Evolutionary conservation across 495 filamentous ascomycete genomes (phyloP).

Genomic region (Talaromyces stipitatus): DNA sequence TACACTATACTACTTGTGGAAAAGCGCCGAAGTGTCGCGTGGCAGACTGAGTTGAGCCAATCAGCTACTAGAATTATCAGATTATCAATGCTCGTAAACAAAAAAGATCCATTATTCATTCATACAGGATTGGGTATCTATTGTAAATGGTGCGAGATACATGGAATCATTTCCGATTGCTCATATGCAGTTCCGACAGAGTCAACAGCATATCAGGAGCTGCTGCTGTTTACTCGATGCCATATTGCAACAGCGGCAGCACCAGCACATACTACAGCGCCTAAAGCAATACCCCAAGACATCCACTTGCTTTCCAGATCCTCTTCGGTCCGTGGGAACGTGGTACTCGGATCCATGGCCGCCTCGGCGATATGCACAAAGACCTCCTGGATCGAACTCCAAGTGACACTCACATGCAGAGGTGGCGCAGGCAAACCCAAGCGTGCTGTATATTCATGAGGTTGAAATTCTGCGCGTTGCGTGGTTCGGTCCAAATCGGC

Average conservation of each 20-base stretch:
- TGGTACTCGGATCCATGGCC: conserved; percentile 78
- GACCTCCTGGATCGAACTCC: conserved; percentile 82
- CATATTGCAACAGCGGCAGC: conserved; percentile 76
- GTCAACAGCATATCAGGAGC: conserved; percentile 2
- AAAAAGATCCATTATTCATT: not conserved
- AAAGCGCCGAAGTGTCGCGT: not conserved
- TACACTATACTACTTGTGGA: not conserved
- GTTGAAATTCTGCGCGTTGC: conserved; percentile 83
- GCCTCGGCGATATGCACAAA: conserved; percentile 88
- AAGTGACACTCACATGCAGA: conserved; percentile 87
- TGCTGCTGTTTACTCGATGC: conserved; percentile 42
- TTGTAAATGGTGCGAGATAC: not conserved
- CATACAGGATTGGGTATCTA: not conserved
- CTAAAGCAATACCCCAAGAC: conserved; percentile 76
- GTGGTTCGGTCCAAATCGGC: conserved; percentile 92
- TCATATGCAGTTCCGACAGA: too few relatives aligned
- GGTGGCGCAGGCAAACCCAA: conserved; percentile 71
- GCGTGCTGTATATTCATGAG: conserved; percentile 79
- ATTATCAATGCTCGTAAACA: too few relatives aligned
- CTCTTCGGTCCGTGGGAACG: conserved; percentile 78
- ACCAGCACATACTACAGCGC: conserved; percentile 70
- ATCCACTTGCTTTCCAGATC: conserved; percentile 75
- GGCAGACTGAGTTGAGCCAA: not conserved
- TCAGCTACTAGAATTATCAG: not conserved
- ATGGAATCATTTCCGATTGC: too few relatives aligned